Conservation (phyloP, 805 yeast species). For the Dipodascus albidus region DNA sequence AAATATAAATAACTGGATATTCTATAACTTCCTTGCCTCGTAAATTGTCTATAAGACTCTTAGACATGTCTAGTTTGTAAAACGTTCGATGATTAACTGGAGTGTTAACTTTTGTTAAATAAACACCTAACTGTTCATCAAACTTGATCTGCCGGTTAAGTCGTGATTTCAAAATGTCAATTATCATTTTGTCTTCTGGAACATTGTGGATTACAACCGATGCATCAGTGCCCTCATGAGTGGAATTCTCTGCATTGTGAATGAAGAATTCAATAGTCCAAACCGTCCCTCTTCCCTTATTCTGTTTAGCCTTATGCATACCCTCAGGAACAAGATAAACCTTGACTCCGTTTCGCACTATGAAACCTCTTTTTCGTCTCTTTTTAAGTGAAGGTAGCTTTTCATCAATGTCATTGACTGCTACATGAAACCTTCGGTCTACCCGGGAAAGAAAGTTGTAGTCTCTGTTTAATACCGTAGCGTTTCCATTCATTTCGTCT, state of each 20-base stretch:
- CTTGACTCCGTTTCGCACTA: conserved; percentile 51
- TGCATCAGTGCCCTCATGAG: no score
- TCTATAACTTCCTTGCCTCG: conserved; percentile 55
- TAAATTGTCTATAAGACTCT: conserved; percentile 38
- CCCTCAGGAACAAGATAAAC: conserved; percentile 57
- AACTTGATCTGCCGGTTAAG: conserved; percentile 4
- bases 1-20: conserved; percentile 50
- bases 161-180: conserved; percentile 12
- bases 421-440: conserved; percentile 48
- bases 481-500: conserved; percentile 33
- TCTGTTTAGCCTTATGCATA: conserved; percentile 53
- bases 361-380: neutral
- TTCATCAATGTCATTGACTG: conserved; percentile 34
- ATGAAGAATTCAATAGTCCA: conserved; percentile 78
- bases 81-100: neutral
- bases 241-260: conserved; percentile 16
- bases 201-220: conserved; percentile 1
- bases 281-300: conserved; percentile 44
- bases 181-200: conserved; percentile 5
- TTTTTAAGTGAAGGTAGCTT: conserved; percentile 1
- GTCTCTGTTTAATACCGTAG: conserved; percentile 56
- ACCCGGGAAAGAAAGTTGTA: conserved; percentile 59
- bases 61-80: conserved; percentile 9
- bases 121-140: neutral
- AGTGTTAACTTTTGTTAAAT: neutral